Evolutionary conservation across 2,329 filamentous ascomycete genomes (phyloP), one percentile per base, ranked within the genome.

Genomic region (Zalaria obscura): DNA sequence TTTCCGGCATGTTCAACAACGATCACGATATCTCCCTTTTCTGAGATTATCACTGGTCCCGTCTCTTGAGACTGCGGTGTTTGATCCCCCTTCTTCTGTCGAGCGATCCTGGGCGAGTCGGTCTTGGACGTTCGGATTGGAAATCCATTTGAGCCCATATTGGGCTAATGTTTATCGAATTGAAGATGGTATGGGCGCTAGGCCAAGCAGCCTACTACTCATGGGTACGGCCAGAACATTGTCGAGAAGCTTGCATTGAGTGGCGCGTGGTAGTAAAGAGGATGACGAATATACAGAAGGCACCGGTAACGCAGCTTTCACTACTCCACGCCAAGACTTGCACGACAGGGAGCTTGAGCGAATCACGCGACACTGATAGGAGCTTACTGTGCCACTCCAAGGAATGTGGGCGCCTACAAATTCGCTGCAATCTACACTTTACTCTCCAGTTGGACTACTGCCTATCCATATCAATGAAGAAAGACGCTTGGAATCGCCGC

Each of bases 1-100:
- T 18, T 18, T 18, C 18, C 18, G 18, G 18, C 18, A 18, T 85
- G 83, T 5, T 70, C 70, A 31, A 85, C 70, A 46, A 78, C 69
- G 9, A 87, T 68, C 28, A 86, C 56, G 18, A 85, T 58, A 52
- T 86, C 77, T 31, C 82, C 82, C 10, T 64, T 60, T 3, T 66
- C 49, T 25, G 69, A 69, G 39, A 85, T 70, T 28, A 67, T 62
- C 35, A 76, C 56, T 27, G 38, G 38, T 25, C 41, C 39, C n/a
- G 49, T 35, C n/a, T 42, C 25, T 36, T 8, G 33, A 6, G 18
- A 25, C 25, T 35, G 38, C 6, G 9, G 18, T 40, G 4, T n/a
- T 27, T 18, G 18, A 18, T 18, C 18, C 18, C 18, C n/a, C 11
- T 36, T 39, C 36, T 39, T 39, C 6, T 36, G n/a, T 11, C 6